Conservation (phyloP, 2,329 filamentous ascomycete species). For the Fusarium sp. region DNA sequence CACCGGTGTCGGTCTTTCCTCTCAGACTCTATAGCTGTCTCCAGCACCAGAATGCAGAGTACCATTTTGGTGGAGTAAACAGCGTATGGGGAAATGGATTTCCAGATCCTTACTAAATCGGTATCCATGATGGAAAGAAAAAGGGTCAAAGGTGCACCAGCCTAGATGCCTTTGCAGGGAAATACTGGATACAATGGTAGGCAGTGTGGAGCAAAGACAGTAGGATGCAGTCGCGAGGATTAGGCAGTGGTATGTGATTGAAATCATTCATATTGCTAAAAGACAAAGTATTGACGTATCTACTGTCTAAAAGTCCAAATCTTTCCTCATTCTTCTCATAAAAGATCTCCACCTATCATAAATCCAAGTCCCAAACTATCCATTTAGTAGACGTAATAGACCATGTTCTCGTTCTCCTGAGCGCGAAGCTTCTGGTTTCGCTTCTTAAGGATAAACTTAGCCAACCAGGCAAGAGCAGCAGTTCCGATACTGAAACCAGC, state of each 20-base stretch:
- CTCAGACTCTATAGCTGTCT: background rate
- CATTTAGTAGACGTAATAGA: conserved; percentile 49
- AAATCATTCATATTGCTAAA: background rate
- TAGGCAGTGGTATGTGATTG: background rate
- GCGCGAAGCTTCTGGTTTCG: conserved; percentile 52
- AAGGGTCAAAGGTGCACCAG: background rate
- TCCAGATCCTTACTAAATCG: background rate
- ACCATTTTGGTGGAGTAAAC: no score
- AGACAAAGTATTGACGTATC: conserved; percentile 28
- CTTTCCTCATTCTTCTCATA: background rate
- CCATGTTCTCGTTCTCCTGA: conserved; percentile 41
- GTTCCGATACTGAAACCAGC: conserved; percentile 51
- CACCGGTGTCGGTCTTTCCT: background rate
- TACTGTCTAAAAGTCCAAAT: conserved; percentile 6
- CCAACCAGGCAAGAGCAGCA: conserved; percentile 54
- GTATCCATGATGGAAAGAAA: background rate
- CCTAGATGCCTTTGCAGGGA: background rate
- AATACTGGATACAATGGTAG: background rate
- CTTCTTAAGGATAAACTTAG: conserved; percentile 51
- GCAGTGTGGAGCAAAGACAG: background rate
- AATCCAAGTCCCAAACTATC: no score
- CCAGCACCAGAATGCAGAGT: background rate
- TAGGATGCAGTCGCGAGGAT: background rate
- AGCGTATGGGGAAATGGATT: background rate
- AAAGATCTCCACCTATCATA: background rate